These are phyloP conservation scores for Iris pallida DNA, from an alignment of 116 monocot species.

Conservation along the genomic window DNA sequence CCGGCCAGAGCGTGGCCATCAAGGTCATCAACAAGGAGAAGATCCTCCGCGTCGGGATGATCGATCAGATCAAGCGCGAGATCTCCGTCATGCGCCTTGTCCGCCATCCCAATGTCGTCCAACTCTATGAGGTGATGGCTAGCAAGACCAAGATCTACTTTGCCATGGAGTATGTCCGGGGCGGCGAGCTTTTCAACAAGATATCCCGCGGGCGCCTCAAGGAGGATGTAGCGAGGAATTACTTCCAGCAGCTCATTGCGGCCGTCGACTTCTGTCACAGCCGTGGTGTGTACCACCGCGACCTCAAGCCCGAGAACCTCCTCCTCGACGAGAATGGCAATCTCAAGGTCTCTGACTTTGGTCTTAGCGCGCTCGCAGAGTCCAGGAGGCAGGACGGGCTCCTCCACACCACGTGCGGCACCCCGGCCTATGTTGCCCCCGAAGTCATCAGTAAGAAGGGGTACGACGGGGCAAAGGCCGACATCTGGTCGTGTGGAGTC, in stretches of 20 bases:
- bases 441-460: slow-evolving; percentile 40
- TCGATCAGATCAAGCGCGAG: slow-evolving; percentile 34
- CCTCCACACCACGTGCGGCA: slow-evolving; percentile 43
- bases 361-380: slow-evolving; percentile 36
- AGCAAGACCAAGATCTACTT: slow-evolving; percentile 41
- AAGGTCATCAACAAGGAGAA: slow-evolving; percentile 43
- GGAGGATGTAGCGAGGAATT: slow-evolving; percentile 33
- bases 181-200: slow-evolving; percentile 42
- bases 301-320: slow-evolving; percentile 57
- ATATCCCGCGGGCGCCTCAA: slow-evolving; percentile 25
- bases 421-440: slow-evolving; percentile 47
- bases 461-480: slow-evolving; percentile 42
- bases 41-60: slow-evolving; percentile 17
- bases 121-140: slow-evolving; percentile 42
- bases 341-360: slow-evolving; percentile 53
- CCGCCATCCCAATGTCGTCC: slow-evolving; percentile 33
- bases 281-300: slow-evolving; percentile 55
- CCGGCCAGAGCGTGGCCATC: slow-evolving; percentile 26
- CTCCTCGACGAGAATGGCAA: slow-evolving; percentile 36
- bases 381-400: slow-evolving; percentile 25
- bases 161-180: slow-evolving; percentile 32
- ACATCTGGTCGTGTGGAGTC: slow-evolving; percentile 51
- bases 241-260: slow-evolving; percentile 43
- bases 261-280: slow-evolving; percentile 52
- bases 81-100: slow-evolving; percentile 32